Conservation (phyloP, 1,284 basidiomycete genomes). For the Pascua guehoae region DNA sequence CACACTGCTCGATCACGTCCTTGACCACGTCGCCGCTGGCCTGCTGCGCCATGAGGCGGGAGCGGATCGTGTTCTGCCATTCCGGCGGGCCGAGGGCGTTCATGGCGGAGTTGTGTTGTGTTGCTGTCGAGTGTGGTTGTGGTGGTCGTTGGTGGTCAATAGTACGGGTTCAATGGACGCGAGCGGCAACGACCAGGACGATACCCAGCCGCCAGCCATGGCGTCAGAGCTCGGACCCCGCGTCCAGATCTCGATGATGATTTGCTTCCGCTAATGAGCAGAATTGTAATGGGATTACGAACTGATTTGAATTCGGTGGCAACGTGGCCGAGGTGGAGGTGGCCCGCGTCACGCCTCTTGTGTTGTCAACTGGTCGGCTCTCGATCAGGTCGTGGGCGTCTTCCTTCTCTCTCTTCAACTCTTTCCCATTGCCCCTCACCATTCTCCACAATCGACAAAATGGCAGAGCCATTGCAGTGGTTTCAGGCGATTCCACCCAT, state of each 20-base stretch:
- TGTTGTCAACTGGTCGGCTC: background rate
- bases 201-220: background rate
- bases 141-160: background rate
- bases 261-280: background rate
- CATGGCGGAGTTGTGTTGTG: background rate
- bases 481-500: no score
- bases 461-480: no score
- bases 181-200: background rate
- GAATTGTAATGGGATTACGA: background rate
- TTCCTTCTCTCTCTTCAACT: background rate
- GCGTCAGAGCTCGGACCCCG: no score
- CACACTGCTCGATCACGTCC: slow-evolving; percentile 83
- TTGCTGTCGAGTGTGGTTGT: background rate
- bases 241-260: background rate
- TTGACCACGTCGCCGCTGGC: slow-evolving; percentile 67
- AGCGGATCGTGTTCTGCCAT: slow-evolving; percentile 52
- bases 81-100: slow-evolving; percentile 24
- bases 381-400: no score
- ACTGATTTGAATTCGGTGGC: background rate
- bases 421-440: background rate
- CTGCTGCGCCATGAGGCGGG: slow-evolving; percentile 63
- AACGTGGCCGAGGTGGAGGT: background rate
- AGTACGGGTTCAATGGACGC: background rate
- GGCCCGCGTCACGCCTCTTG: background rate
- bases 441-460: background rate